Evolutionary conservation across 768 basidiomycete genomes (phyloP).

Genomic region (Boletus insuetus): DNA sequence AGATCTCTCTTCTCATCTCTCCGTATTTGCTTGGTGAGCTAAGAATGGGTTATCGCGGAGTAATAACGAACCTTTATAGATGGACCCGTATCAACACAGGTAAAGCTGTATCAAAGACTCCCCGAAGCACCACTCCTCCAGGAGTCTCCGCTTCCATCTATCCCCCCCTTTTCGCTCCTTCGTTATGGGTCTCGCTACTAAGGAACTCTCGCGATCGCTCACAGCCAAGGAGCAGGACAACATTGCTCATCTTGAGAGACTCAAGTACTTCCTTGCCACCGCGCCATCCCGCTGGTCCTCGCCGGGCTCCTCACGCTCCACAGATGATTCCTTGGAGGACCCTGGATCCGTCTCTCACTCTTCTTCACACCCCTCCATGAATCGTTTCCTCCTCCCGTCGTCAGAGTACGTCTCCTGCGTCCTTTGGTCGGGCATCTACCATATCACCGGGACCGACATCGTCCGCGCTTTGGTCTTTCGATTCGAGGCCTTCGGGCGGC

Average conservation of each 20-base stretch:
- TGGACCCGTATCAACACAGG: constrained; percentile 16
- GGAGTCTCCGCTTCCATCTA: background rate
- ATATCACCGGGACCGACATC: constrained; percentile 97
- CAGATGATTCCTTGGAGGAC: constrained; percentile 15
- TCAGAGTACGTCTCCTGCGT: constrained; percentile 90
- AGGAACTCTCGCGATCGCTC: constrained; percentile 45
- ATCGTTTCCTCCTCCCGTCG: constrained; percentile 83
- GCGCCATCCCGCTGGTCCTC: constrained; percentile 73
- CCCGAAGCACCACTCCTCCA: constrained; percentile 14
- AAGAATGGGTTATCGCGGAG: constrained; percentile 26
- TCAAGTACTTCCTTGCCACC: constrained; percentile 88
- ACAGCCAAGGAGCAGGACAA: constrained; percentile 64
- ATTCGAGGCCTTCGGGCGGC: constrained; percentile 89
- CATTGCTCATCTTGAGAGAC: constrained; percentile 71
- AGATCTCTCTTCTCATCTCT: constrained; percentile 23
- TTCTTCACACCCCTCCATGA: constrained; percentile 73
- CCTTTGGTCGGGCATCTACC: constrained; percentile 86
- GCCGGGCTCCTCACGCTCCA: constrained; percentile 29
- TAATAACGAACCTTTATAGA: constrained; percentile 28
- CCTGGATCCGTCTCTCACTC: constrained; percentile 36
- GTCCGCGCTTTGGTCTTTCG: constrained; percentile 93
- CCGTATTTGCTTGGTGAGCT: constrained; percentile 18
- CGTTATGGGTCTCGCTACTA: constrained; percentile 28
- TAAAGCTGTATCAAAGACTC: constrained; percentile 15
- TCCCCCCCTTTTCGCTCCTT: constrained; percentile 13